Conservation (phyloP, 2,329 filamentous ascomycete genomes). For the Verticillium zaregamsianum region DNA sequence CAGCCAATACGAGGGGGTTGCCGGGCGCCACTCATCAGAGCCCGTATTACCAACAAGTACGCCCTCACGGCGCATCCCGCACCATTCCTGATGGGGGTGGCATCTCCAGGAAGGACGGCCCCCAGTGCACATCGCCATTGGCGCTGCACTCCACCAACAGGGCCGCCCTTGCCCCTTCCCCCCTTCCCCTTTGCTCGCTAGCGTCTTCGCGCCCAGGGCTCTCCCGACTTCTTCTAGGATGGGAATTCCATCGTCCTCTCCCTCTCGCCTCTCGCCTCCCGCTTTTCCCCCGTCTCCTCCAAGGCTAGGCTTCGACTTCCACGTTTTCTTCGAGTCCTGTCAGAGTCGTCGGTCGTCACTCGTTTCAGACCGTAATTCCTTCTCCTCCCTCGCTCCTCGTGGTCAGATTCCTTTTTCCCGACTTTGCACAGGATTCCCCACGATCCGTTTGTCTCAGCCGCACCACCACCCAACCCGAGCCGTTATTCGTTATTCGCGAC, state of each 20-base stretch:
- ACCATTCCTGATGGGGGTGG: background rate
- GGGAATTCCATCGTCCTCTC: slow-evolving; percentile 1
- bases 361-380: slow-evolving; percentile 1
- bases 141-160: background rate
- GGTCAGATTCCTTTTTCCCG: background rate
- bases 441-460: background rate
- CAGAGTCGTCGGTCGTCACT: background rate
- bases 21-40: background rate
- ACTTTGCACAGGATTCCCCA: background rate
- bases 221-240: background rate
- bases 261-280: background rate
- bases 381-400: background rate
- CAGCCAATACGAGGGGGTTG: background rate
- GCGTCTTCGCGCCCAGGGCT: background rate
- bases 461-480: background rate
- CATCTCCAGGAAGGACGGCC: background rate
- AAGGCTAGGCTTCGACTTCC: background rate
- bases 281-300: background rate
- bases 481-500: background rate
- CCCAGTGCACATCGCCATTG: background rate
- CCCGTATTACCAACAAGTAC: background rate
- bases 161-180: background rate
- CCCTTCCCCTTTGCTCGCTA: background rate
- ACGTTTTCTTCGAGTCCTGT: background rate
- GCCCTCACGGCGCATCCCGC: background rate